Conservation (phyloP, 108 stramenopile genomes). For the Cylindrotheca fusiformis region DNA sequence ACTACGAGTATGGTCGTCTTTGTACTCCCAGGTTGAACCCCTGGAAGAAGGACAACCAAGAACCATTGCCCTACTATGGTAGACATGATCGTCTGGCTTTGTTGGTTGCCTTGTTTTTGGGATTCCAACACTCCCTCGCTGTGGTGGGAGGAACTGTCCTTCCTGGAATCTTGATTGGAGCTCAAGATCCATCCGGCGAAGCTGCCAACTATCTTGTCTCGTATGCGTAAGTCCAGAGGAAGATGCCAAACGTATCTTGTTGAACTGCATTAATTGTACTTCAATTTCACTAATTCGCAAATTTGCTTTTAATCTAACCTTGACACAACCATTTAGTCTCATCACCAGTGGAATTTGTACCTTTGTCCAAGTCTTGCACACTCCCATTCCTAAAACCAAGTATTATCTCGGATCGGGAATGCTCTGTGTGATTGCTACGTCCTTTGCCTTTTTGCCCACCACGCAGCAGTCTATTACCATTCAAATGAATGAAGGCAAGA, state of each 20-base stretch:
- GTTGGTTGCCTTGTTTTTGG: slow-evolving; percentile 9
- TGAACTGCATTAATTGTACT: slow-evolving; percentile 21
- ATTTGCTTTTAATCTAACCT: too few species aligned
- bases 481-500: slow-evolving; percentile 42
- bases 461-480: slow-evolving; percentile 11
- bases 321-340: too few species aligned
- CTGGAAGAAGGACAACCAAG: slow-evolving; percentile 21
- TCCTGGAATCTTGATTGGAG: slow-evolving; percentile 32
- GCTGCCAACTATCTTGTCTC: slow-evolving; percentile 31
- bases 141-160: slow-evolving; percentile 45
- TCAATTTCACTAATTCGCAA: slow-evolving; percentile 38
- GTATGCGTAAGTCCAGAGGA: slow-evolving; percentile 17
- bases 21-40: slow-evolving; percentile 28
- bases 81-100: slow-evolving; percentile 19
- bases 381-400: slow-evolving; percentile 34
- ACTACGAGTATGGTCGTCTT: slow-evolving; percentile 27
- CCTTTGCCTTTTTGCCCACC: slow-evolving; percentile 10
- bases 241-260: slow-evolving; percentile 16
- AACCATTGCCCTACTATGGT: slow-evolving; percentile 28
- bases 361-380: slow-evolving; percentile 36
- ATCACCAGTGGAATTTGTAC: slow-evolving; percentile 42
- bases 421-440: slow-evolving; percentile 45
- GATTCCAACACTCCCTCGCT: slow-evolving; percentile 39
- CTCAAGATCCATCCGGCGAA: slow-evolving; percentile 32
- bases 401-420: slow-evolving; percentile 47